phyloP scores from a whole-genome alignment of 805 yeast genomes.

The Saccharomycopsis babjevae region DNA sequence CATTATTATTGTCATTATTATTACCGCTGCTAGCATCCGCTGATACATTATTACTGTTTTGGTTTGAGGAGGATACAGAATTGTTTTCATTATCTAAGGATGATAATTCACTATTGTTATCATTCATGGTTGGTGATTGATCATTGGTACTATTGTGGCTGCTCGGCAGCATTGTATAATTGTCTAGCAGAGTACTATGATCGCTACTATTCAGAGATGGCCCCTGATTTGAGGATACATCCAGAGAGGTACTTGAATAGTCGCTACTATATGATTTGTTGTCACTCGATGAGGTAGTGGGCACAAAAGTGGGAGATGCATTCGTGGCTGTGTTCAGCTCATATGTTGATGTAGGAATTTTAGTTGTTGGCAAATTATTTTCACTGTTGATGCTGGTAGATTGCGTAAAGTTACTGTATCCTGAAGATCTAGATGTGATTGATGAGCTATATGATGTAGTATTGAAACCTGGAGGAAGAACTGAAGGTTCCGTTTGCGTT shows the following conservation, averaged over 20 bases:
- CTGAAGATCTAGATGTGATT: neutral
- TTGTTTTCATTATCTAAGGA: neutral
- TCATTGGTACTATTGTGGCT: neutral
- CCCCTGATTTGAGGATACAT: neutral
- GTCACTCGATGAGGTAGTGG: no score
- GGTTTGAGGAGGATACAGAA: no score
- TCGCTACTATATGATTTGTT: no score
- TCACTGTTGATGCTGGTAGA: neutral
- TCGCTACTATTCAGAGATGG: neutral
- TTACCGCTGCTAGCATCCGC: no score
- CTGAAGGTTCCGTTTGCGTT: no score
- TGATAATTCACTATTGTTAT: neutral
- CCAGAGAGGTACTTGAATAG: no score
- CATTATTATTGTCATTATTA: no score
- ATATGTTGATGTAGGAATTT: neutral
- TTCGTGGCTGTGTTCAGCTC: no score
- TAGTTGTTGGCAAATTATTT: neutral
- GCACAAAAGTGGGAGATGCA: no score
- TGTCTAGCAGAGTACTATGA: neutral
- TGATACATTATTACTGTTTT: no score
- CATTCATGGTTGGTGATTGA: neutral
- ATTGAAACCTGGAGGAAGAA: neutral
- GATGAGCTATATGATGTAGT: neutral
- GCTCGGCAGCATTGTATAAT: neutral
- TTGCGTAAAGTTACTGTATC: neutral